Conservation (phyloP, 2,329 filamentous ascomycete species). For the Clonostachys sp. region DNA sequence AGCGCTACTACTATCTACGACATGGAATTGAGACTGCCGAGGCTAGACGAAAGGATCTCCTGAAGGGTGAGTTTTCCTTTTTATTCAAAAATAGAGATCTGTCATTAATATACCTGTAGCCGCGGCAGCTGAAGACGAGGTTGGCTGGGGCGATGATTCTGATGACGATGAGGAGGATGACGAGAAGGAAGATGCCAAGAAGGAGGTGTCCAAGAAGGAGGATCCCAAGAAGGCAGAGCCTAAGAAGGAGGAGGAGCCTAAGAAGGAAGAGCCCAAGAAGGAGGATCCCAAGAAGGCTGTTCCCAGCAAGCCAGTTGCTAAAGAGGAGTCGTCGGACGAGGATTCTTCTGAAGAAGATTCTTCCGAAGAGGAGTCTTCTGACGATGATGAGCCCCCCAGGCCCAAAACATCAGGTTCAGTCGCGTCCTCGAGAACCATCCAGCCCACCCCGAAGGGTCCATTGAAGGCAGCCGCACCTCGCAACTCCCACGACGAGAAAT, state of each 20-base stretch:
- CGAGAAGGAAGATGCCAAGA: slow-evolving; percentile 1
- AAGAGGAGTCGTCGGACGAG: too few species aligned
- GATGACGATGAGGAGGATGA: slow-evolving; percentile 30
- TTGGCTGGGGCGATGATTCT: slow-evolving; percentile 69
- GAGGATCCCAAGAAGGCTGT: neutral
- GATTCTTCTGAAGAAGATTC: neutral
- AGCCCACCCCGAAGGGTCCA: slow-evolving; percentile 26
- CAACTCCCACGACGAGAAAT: slow-evolving; percentile 82
- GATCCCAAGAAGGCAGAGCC: neutral
- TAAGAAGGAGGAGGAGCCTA: neutral
- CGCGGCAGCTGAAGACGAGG: slow-evolving; percentile 67
- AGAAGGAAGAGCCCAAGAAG: too few species aligned
- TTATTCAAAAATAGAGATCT: neutral
- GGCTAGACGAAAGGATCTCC: slow-evolving; percentile 77
- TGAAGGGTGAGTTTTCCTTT: slow-evolving; percentile 66
- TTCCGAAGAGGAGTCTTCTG: slow-evolving; percentile 23
- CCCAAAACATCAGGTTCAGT: slow-evolving; percentile 41
- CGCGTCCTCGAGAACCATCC: slow-evolving; percentile 56
- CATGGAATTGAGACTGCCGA: slow-evolving; percentile 93
- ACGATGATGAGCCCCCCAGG: slow-evolving; percentile 22
- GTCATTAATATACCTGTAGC: slow-evolving; percentile 32
- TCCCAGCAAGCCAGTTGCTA: too few species aligned
- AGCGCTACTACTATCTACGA: slow-evolving; percentile 89
- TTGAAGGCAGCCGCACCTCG: slow-evolving; percentile 63
- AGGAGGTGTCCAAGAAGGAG: neutral